Percentiles rank a stretch among this genome's conserved stretches.
phyloP scores from a whole-genome alignment of 2,329 filamentous ascomycete species.

The Bimuria novae-zelandiae region DNA sequence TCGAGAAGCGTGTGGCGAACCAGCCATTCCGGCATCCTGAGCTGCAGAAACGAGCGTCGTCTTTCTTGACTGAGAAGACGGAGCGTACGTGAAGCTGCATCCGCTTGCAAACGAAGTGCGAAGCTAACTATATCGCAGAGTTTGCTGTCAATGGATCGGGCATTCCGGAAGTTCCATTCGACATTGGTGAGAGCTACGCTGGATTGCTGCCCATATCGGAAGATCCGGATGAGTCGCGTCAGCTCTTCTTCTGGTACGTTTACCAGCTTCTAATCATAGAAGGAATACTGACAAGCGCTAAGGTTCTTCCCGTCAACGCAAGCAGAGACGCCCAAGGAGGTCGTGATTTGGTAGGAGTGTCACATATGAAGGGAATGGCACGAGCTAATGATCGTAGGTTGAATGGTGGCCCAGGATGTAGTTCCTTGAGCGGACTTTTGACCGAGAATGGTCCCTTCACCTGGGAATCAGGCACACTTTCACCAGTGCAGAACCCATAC shows the following conservation, averaged over 20 bases:
- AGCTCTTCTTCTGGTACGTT: constrained; percentile 62
- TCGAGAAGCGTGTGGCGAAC: constrained; percentile 35
- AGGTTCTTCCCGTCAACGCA: constrained; percentile 67
- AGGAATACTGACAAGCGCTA: background rate
- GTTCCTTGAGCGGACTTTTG: constrained; percentile 68
- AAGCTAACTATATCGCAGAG: constrained; percentile 47
- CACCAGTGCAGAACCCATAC: constrained; percentile 69
- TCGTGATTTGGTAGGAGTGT: constrained; percentile 58
- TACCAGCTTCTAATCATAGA: background rate
- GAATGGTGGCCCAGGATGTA: constrained; percentile 48
- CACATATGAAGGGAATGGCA: background rate
- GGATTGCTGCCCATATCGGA: constrained; percentile 63
- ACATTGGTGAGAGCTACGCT: constrained; percentile 69
- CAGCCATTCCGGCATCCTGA: constrained; percentile 38
- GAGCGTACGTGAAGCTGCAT: constrained; percentile 25
- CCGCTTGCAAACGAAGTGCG: no score
- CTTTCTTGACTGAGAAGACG: constrained; percentile 41
- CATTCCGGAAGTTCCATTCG: constrained; percentile 72
- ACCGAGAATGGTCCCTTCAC: constrained; percentile 73
- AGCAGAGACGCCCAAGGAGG: constrained; percentile 57
- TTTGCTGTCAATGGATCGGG: constrained; percentile 67
- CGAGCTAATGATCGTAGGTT: constrained; percentile 28
- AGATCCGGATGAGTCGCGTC: constrained; percentile 53
- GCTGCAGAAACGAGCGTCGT: constrained; percentile 40
- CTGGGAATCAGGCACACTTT: constrained; percentile 67